Conservation (phyloP, 1,284 basidiomycete genomes). For the Marasmius oreades region DNA sequence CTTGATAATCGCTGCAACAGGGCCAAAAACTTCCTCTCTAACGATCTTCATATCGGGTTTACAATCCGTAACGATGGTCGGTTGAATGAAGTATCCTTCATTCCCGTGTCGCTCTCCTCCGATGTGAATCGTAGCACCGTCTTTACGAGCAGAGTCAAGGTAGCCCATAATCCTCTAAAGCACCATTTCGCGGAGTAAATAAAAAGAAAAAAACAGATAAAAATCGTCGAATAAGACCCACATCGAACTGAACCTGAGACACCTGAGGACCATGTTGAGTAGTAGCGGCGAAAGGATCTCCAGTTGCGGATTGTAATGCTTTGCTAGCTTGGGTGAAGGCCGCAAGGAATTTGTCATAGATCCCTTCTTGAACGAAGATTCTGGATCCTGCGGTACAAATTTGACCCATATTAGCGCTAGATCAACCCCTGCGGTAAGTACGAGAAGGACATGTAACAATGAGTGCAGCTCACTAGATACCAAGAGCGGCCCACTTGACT, state of each 20-base stretch:
- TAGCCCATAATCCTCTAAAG: slow-evolving; percentile 75
- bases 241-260: slow-evolving; percentile 64
- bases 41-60: slow-evolving; percentile 82
- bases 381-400: slow-evolving; percentile 83
- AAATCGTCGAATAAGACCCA: slow-evolving; percentile 27
- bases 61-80: slow-evolving; percentile 83
- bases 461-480: slow-evolving; percentile 8
- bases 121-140: slow-evolving; percentile 75
- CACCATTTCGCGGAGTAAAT: not conserved
- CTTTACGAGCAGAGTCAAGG: slow-evolving; percentile 80
- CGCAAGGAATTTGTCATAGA: slow-evolving; percentile 73
- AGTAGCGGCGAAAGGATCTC: slow-evolving; percentile 73
- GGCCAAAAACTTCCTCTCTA: slow-evolving; percentile 89
- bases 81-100: slow-evolving; percentile 73
- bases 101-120: slow-evolving; percentile 75
- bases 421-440: too few species aligned
- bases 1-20: slow-evolving; percentile 73
- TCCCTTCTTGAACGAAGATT: slow-evolving; percentile 77
- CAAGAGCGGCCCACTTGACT: slow-evolving; percentile 3
- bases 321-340: slow-evolving; percentile 53
- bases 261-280: slow-evolving; percentile 88
- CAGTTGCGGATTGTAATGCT: slow-evolving; percentile 48
- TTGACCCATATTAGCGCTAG: slow-evolving; percentile 37
- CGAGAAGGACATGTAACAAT: too few species aligned
- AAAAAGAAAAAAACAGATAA: not conserved